Evolutionary conservation across 192 early-diverging fungal species (phyloP).

Genomic region (Gamsiella multidivaricata): DNA sequence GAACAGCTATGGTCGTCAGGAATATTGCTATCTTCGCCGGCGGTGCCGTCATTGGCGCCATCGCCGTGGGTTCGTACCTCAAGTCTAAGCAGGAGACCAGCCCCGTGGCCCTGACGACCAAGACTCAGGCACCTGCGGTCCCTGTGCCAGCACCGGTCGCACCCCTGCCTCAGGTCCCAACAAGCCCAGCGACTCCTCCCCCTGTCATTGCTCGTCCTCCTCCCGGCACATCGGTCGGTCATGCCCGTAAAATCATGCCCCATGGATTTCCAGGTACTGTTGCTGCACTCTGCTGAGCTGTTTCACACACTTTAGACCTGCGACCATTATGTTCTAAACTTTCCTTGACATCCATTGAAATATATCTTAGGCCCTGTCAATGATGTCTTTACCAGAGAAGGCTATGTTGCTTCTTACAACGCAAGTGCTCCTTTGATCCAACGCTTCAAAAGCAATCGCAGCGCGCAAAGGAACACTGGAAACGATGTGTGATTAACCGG

Average conservation of each 20-base stretch:
- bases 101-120: neutral
- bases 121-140: neutral
- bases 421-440: conserved; percentile 8
- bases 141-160: conserved; percentile 5
- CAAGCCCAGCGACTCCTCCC: conserved; percentile 6
- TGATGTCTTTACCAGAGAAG: conserved; percentile 73
- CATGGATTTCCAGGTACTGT: conserved; percentile 46
- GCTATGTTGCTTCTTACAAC: conserved; percentile 84
- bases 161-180: conserved; percentile 11
- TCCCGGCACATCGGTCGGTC: conserved; percentile 2
- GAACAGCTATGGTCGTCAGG: conserved; percentile 48
- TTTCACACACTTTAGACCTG: neutral
- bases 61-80: conserved; percentile 43
- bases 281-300: neutral
- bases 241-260: conserved; percentile 39
- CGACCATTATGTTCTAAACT: neutral
- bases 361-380: conserved; percentile 77
- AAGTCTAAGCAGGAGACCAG: conserved; percentile 26
- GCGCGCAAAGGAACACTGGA: neutral
- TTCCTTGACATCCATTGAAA: neutral
- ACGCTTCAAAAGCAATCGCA: neutral
- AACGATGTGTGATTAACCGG: neutral
- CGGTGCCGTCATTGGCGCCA: conserved; percentile 48
- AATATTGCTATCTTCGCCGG: conserved; percentile 51
- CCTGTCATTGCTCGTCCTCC: conserved; percentile 22